Conservation (phyloP, 345 rosid species). For the Aegle marmelos region DNA sequence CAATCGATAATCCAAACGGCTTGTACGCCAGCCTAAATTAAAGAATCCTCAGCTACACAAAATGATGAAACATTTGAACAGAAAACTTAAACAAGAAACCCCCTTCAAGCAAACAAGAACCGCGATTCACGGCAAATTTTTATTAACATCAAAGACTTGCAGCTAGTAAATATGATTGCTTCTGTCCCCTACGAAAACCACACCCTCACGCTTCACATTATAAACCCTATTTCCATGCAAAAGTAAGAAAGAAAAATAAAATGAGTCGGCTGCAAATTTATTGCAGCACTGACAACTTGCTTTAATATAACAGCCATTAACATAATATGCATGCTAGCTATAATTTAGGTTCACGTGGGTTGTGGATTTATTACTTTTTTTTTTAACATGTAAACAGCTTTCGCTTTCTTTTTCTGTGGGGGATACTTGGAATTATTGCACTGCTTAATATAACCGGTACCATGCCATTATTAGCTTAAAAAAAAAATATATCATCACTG, state of each 20-base stretch:
- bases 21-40: background rate
- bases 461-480: background rate
- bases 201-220: background rate
- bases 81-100: slow-evolving; percentile 6
- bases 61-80: background rate
- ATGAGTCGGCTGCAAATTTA: too few species aligned
- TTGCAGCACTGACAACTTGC: background rate
- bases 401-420: background rate
- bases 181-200: slow-evolving; percentile 24
- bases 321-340: too few species aligned
- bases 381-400: background rate
- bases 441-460: background rate
- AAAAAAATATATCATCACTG: too few species aligned
- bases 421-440: background rate
- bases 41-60: background rate
- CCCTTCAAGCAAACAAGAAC: slow-evolving; percentile 31
- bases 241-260: too few species aligned
- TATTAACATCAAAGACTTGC: background rate
- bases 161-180: slow-evolving; percentile 27
- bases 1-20: background rate
- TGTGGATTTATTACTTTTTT: background rate
- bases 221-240: background rate
- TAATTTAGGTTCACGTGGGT: too few species aligned
- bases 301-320: too few species aligned
- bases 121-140: slow-evolving; percentile 38